These are phyloP conservation scores for Auricularia auricula-judae DNA, from an alignment of 768 basidiomycete genomes.

Conservation along the genomic window DNA sequence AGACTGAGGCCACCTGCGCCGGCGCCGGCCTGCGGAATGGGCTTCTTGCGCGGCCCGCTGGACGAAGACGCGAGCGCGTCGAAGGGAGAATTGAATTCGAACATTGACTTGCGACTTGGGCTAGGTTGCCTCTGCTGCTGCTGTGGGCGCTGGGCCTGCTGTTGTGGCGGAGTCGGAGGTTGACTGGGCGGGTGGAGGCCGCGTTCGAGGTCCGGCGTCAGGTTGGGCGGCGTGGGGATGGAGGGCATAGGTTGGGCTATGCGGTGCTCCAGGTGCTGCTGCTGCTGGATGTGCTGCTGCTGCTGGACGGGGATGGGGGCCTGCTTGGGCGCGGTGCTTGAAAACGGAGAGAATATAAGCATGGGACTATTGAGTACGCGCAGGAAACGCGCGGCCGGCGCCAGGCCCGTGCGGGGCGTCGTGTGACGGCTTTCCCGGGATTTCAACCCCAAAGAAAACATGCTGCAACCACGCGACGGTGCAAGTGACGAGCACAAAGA, in stretches of 20 bases:
- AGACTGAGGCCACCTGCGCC: conserved; percentile 25
- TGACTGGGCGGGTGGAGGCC: conserved; percentile 14
- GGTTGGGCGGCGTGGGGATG: not conserved
- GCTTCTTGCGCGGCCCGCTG: conserved; percentile 47
- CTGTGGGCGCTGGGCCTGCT: conserved; percentile 8
- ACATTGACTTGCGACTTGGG: conserved; percentile 69
- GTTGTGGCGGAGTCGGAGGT: conserved; percentile 7
- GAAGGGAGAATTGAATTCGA: conserved; percentile 77
- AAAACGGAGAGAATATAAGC: not conserved
- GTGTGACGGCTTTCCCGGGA: too few relatives aligned
- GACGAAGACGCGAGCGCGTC: conserved; percentile 46
- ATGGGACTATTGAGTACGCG: not conserved
- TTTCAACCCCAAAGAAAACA: not conserved
- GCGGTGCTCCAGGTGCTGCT: not conserved
- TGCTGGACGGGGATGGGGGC: not conserved
- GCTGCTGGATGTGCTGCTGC: not conserved
- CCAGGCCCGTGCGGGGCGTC: not conserved
- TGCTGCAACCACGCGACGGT: not conserved
- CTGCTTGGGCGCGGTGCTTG: not conserved
- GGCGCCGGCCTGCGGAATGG: conserved; percentile 32
- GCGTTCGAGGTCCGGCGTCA: conserved; percentile 4
- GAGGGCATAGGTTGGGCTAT: not conserved
- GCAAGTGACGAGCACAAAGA: not conserved
- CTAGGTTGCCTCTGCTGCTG: conserved; percentile 41
- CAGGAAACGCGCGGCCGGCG: not conserved